phyloP scores from a whole-genome alignment of 192 early-diverging fungal species.

The Cladochytrium replicatum region DNA sequence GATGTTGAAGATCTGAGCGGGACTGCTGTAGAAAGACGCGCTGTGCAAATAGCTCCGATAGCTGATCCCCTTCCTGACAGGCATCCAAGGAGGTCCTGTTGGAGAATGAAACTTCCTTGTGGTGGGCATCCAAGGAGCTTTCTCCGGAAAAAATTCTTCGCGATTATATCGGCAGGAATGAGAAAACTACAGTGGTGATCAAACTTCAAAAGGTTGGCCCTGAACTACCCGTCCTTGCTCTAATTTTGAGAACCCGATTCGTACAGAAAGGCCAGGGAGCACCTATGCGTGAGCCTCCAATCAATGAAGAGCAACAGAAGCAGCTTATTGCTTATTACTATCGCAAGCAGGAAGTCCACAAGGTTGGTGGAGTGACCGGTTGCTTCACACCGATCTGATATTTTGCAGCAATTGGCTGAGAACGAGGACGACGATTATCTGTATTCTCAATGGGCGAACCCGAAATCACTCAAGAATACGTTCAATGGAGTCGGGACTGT shows the following conservation, averaged over 20 bases:
- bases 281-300: slow-evolving; percentile 40
- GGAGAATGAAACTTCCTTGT: slow-evolving; percentile 26
- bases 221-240: too few relatives aligned
- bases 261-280: slow-evolving; percentile 37
- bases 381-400: neutral
- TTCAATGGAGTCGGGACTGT: slow-evolving; percentile 36
- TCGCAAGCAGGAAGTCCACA: slow-evolving; percentile 50
- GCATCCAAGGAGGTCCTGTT: slow-evolving; percentile 35
- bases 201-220: slow-evolving; percentile 40
- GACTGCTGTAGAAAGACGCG: slow-evolving; percentile 21
- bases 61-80: slow-evolving; percentile 8
- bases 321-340: slow-evolving; percentile 54
- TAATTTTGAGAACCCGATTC: neutral
- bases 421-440: slow-evolving; percentile 52
- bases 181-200: slow-evolving; percentile 46
- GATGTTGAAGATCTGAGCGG: slow-evolving; percentile 44
- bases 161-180: slow-evolving; percentile 49
- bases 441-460: slow-evolving; percentile 44
- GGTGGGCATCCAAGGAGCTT: slow-evolving; percentile 56
- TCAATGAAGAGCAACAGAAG: slow-evolving; percentile 40
- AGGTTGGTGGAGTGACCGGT: slow-evolving; percentile 24
- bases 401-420: slow-evolving; percentile 31
- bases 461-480: slow-evolving; percentile 38
- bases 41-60: neutral
- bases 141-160: slow-evolving; percentile 30